Percentiles rank a stretch among this genome's conserved stretches.
Evolutionary conservation across 179 eudicot species (phyloP).

Genomic region (Carnegiea gigantea): DNA sequence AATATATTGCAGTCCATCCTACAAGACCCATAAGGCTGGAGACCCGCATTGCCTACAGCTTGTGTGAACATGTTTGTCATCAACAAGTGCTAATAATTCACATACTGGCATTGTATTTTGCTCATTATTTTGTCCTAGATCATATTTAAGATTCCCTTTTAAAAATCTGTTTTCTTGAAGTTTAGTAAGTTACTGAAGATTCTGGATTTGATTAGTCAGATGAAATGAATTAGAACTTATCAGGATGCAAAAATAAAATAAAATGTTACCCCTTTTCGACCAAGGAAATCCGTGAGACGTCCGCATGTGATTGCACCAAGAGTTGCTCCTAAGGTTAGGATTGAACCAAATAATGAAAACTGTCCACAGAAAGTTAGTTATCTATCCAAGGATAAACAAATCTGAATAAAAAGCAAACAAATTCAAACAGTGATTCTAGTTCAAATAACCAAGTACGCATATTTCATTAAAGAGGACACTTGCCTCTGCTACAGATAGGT

Average conservation of each 20-base stretch:
- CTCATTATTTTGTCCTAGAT: too few relatives aligned
- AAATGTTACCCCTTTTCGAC: conserved; percentile 30
- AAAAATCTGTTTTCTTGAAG: too few relatives aligned
- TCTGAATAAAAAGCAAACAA: too few relatives aligned
- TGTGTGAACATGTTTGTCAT: neutral
- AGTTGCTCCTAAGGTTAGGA: conserved; percentile 30
- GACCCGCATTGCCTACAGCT: conserved; percentile 30
- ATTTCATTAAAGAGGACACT: too few relatives aligned
- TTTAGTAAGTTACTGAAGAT: too few relatives aligned
- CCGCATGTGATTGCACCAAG: conserved; percentile 35
- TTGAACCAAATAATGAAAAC: conserved; percentile 33
- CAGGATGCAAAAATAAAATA: neutral
- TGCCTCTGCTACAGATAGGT: too few relatives aligned
- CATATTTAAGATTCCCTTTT: too few relatives aligned
- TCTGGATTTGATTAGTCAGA: too few relatives aligned
- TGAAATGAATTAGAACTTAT: neutral
- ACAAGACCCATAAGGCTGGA: conserved; percentile 23
- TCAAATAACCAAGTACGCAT: too few relatives aligned
- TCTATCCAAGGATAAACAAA: neutral
- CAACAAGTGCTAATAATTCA: neutral
- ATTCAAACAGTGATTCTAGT: too few relatives aligned
- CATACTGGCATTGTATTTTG: neutral
- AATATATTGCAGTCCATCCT: conserved; percentile 34
- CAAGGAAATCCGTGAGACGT: conserved; percentile 25
- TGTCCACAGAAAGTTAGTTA: neutral